Evolutionary conservation across 257 asterid species (phyloP), one percentile per base, ranked within the genome.

Genomic region (Henckelia pumila): DNA sequence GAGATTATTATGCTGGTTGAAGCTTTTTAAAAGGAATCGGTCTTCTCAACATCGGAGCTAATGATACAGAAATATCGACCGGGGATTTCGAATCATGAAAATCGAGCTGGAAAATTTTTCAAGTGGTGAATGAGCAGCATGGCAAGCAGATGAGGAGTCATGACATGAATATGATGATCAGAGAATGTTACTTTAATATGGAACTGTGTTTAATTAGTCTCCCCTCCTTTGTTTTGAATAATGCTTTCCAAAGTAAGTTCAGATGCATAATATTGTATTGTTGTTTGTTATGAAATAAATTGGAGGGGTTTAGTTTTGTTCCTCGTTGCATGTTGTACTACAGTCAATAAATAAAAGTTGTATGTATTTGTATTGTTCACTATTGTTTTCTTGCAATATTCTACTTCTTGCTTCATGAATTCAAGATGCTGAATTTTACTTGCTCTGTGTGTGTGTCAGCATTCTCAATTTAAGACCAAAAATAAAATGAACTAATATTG

Each of bases 11-110:
- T 52, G 65, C 35, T 22, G 35, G 53, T 22, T 67, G 73, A 53
- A 59, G 63, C 60, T 67, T 63, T 71, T 67, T 63, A 44, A 47
- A 44, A 61, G 50, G 53, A 71, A 11, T 40, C 6, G 60, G 35
- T 64, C 53, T 26, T 32, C 33, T 53, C 60, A 44, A 56, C 33
- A 44, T 44, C 53, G 53, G 59, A 25, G 65, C 61, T 52, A 37
- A 60, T 29, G 69, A 50, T 28, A 58, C 52, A 64, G 66, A 56
- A 71, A 63, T 11, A 11, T 40, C 50, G 5, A 13, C 16, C 3
- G 50, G 17, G 50, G 50, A 40, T 40, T 40, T 44, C 53, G 53
- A 44, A 44, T n/a, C n/a, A n/a, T 16, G 53, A 14, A 44, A 44
- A 44, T 16, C 8, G 7, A 2, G 8, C 24, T n/a, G 10, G 40